Percentiles rank a stretch among this genome's conserved stretches.
Conservation (phyloP, 192 early-diverging fungal species). For the Dissophora ornata region DNA sequence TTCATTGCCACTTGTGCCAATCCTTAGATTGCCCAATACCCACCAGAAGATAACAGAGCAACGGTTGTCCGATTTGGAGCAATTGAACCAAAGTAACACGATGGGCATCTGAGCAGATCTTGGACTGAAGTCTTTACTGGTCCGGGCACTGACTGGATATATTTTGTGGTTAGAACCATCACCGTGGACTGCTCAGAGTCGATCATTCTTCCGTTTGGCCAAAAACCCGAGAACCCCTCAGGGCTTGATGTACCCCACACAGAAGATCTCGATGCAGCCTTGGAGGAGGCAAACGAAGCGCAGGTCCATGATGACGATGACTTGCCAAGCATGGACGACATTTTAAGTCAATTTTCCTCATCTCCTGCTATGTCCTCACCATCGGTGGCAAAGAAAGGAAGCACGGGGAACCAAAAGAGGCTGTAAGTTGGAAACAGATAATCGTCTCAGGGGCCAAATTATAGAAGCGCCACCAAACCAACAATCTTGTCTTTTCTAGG, state of each 20-base stretch:
- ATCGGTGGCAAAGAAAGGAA: not conserved
- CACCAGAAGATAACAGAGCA: slow-evolving; percentile 17
- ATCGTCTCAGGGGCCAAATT: too few relatives aligned
- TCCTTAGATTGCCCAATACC: slow-evolving; percentile 34
- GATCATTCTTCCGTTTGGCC: slow-evolving; percentile 29
- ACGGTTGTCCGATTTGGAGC: slow-evolving; percentile 32
- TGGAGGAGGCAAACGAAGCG: slow-evolving; percentile 20
- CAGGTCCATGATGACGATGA: slow-evolving; percentile 43
- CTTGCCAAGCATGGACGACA: slow-evolving; percentile 35
- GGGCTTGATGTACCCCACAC: not conserved
- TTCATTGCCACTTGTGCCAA: too few relatives aligned
- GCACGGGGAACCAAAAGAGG: not conserved
- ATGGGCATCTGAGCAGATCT: too few relatives aligned
- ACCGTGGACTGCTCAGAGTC: slow-evolving; percentile 25
- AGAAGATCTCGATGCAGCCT: slow-evolving; percentile 14
- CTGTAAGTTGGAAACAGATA: not conserved
- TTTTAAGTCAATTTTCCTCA: slow-evolving; percentile 15
- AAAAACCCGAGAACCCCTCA: not conserved
- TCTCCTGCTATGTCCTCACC: not conserved
- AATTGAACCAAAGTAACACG: slow-evolving; percentile 35
- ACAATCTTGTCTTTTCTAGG: not conserved
- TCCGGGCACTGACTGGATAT: too few relatives aligned
- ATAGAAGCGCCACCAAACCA: too few relatives aligned
- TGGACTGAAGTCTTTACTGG: too few relatives aligned
- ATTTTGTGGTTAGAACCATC: slow-evolving; percentile 12